A percentile compares a stretch with the other conserved stretches of the same genome.
Conservation (phyloP, 139 green algal species). For the Zygnema circumcarinatum region DNA sequence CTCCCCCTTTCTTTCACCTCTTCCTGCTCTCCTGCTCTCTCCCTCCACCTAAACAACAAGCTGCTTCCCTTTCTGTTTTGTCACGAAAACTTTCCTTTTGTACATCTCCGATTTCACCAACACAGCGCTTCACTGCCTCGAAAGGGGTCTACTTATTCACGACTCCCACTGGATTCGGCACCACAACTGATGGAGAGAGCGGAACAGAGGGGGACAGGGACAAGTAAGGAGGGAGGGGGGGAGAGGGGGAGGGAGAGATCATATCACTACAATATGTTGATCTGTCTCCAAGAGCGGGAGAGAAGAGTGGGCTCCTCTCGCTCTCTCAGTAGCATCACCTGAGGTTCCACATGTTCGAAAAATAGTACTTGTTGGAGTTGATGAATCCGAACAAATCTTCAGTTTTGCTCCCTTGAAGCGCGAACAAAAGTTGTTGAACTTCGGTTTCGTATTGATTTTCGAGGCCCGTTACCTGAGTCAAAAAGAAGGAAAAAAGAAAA, state of each 20-base stretch:
- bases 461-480: no score
- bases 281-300: no score
- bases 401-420: neutral
- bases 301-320: no score
- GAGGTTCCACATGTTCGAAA: no score
- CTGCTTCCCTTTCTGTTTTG: no score
- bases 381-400: no score
- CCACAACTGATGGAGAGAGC: neutral
- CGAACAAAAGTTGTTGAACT: neutral
- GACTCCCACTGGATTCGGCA: neutral
- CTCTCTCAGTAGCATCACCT: no score
- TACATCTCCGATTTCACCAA: neutral
- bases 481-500: neutral
- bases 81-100: neutral
- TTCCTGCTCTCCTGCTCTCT: neutral
- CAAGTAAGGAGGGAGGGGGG: no score
- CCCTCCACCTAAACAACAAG: neutral
- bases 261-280: no score
- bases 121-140: neutral
- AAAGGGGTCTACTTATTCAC: neutral
- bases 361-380: no score
- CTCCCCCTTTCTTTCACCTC: neutral
- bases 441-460: no score
- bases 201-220: neutral
- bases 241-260: no score